Conservation (phyloP, 2,329 filamentous ascomycete species). For the Leptodontidium sp. region DNA sequence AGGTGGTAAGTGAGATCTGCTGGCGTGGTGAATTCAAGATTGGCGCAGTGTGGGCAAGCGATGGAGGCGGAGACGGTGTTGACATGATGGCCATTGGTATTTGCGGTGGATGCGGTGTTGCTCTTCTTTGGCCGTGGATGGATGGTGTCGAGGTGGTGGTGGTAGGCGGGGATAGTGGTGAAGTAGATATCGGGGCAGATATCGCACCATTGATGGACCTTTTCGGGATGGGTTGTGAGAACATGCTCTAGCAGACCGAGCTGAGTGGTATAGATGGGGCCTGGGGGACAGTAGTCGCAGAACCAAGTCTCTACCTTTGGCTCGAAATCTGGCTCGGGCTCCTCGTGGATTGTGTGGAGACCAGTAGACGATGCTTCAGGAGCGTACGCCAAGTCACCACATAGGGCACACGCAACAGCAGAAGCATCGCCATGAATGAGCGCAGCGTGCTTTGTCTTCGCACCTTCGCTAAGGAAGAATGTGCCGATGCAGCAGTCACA, state of each 20-base stretch:
- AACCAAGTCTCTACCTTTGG: neutral
- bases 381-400: neutral
- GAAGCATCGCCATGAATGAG: neutral
- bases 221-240: neutral
- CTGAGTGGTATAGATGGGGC: neutral
- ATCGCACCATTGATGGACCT: neutral
- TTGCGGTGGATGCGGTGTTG: neutral
- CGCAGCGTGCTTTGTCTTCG: neutral
- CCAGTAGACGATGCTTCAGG: neutral
- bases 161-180: neutral
- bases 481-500: neutral
- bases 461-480: conserved; percentile 3
- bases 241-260: neutral
- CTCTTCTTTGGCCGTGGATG: neutral
- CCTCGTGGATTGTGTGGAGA: neutral
- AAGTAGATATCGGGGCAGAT: neutral
- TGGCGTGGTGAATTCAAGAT: neutral
- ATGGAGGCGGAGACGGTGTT: neutral
- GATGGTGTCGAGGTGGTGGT: neutral
- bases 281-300: neutral
- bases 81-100: neutral
- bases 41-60: neutral
- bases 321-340: neutral
- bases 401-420: neutral
- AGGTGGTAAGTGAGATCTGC: neutral